Evolutionary conservation across 495 filamentous ascomycete genomes (phyloP), one percentile per base, ranked within the genome.

Genomic region (Aspergillus bridgeri): DNA sequence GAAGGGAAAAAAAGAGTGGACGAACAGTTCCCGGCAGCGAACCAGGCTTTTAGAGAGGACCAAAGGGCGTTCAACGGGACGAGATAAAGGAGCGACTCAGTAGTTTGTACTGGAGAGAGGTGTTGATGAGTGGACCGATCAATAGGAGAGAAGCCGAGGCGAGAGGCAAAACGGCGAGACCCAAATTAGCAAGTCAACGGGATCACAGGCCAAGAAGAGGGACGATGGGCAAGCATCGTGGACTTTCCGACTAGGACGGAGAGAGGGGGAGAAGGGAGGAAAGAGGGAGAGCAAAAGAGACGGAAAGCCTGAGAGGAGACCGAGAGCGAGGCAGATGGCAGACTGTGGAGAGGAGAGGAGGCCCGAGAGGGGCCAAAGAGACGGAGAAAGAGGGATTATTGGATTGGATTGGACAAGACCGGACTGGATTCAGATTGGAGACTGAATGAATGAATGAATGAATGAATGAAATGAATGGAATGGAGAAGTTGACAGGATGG

Each of bases 191-290:
- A 46, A 23, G 53, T 38, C 22, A 23, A 52, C 29, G 8, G 29
- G 29, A 45, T 60, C 47, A 33, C 46, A 51, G 48, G 58, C 46
- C 53, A 56, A 43, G 20, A 42, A 42, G 42, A 60, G 25, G 19
- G 45, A 59, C 51, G 57, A 57, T 58, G 61, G 51, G 44, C 60
- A 54, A 55, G 64, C 64, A 67, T 67, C 51, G 46, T 56, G 61
- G 27, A 42, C 19, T 46, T n/a, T 29, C 49, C 43, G 17, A n/a
- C 27, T 45, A 57, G 27, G 45, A 57, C 20, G 48, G 44, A 45
- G 20, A 33, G 22, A n/a, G 20, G 42, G 27, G 44, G 23, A 21
- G 43, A 48, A 27, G 29, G 18, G 51, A 53, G n/a, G 50, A 50
- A 20, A 56, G 20, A 49, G 21, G 43, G 23, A 42, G 51, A 45